Evolutionary conservation across 768 basidiomycete genomes (phyloP), one percentile per base, ranked within the genome.

Genomic region (Amanita rimosa): DNA sequence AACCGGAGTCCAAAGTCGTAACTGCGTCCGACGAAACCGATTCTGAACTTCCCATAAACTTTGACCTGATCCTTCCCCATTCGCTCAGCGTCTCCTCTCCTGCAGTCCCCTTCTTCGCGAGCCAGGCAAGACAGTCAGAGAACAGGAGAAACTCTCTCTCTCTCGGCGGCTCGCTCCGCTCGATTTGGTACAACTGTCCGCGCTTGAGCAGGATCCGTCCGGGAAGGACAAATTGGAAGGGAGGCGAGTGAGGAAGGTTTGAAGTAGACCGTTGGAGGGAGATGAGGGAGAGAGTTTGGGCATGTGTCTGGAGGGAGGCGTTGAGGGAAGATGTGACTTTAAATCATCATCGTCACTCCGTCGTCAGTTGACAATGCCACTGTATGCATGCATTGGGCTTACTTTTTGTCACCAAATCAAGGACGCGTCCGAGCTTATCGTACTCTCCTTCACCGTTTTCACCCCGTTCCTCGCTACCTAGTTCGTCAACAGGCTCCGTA

Each of bases 101-200:
- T 41, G 77, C 78, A 36, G 71, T 19, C 17, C 16, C 4, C 37
- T 38, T 78, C 38, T 64, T 68, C 14, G 78, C 76, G 17, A 91
- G 70, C 86, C 87, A 90, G 31, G 93, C 57, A 29, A 94, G 63
- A 54, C 80, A 81, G 63, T 94, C 91, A 11, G 82, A 85, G 60
- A 93, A 88, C 0, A 94, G 72, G 8, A 93, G 67, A 59, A 93
- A 86, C 53, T 86, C 83, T 31, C 83, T 72, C 50, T 77, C 73
- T 44, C 75, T 61, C 11, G 76, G 70, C 38, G 64, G 61, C 3
- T 70, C 73, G 53, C 73, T 74, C 21, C 67, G 63, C 58, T 79
- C 79, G 44, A 73, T 62, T 57, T 83, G 80, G 13, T 79, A 58
- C 4, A 89, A 68, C 1, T 72, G 55, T 0, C 82, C 84, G 10